Evolutionary conservation across 495 filamentous ascomycete genomes (phyloP).

Genomic region (Poronia punctata): DNA sequence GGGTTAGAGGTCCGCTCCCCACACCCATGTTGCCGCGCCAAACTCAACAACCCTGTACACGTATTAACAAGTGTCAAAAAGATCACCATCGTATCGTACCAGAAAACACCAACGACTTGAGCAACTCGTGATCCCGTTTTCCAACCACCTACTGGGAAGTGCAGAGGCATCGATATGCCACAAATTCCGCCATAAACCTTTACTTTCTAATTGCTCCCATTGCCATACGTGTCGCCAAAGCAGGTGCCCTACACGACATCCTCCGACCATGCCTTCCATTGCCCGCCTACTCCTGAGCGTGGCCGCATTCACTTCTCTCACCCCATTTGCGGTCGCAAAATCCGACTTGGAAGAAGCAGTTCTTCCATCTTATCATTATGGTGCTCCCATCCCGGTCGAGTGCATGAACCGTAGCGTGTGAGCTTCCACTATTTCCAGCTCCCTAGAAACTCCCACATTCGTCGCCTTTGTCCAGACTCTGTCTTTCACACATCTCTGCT

Average conservation of each 20-base stretch:
- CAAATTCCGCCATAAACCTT: constrained; percentile 3
- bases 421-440: too few relatives aligned
- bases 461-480: constrained; percentile 2
- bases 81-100: too few relatives aligned
- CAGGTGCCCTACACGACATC: too few relatives aligned
- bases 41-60: too few relatives aligned
- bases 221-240: constrained; percentile 1
- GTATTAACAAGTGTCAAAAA: too few relatives aligned
- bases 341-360: constrained; percentile 13
- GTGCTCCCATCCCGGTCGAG: constrained; percentile 41
- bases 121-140: too few relatives aligned
- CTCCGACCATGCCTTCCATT: constrained; percentile 14
- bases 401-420: constrained; percentile 53
- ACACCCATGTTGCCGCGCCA: too few relatives aligned
- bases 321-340: constrained; percentile 13
- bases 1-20: background rate
- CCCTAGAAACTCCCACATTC: too few relatives aligned
- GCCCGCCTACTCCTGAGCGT: constrained; percentile 14
- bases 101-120: too few relatives aligned
- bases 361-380: constrained; percentile 44
- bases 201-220: too few relatives aligned
- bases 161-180: constrained; percentile 11
- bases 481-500: constrained; percentile 1
- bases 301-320: constrained; percentile 9
- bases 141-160: too few relatives aligned